Evolutionary conservation across 345 rosid genomes (phyloP), one percentile per base, ranked within the genome.

Genomic region (Aethionema arabicum): DNA sequence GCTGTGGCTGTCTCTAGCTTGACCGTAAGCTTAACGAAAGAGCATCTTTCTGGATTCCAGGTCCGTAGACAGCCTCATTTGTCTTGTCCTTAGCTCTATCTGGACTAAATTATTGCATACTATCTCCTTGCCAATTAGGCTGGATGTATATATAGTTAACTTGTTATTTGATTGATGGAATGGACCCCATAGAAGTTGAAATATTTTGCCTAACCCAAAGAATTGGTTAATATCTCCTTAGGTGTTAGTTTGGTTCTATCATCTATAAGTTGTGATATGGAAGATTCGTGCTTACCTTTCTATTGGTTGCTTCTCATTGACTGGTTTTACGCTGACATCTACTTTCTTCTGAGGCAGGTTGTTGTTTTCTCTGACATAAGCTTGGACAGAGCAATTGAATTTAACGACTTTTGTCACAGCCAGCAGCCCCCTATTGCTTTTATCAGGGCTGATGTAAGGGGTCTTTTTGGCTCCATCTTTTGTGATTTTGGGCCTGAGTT

Each of bases 401-500:
- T 85, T 40, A 64, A 93, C 67, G 96, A 90, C 66, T 87, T 81
- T 63, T 93, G 99, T 71, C 97, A 83, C 72, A 75, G 53, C 69
- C 96, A 84, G 66, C 83, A 84, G 51, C 99, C 99, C 48, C 90
- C 99, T 9, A 87, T 93, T 21, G 69, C 96, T 71, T 93, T 93
- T 72, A 77, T 93, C 69, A 90, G 82, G 78, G 78, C 97, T 64
- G 99, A 90, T 79, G 90, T 90, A 42, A 85, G 96, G 77, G 99
- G 99, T 60, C 92, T 93, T 49, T 93, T 93, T 82, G 99, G 97
- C 58, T 81, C 91, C 8, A 76, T 93, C 32, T 93, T 93, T 76
- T 93, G 99, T 70, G 99, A 93, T 70, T 93, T 93, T 73, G 99
- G 99, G 50, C 92, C 97, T 48, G 84, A 76, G 67, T 93, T 93